A percentile compares a stretch with the other conserved stretches of the same genome.
Evolutionary conservation across 1,284 basidiomycete genomes (phyloP).

Genomic region (Bjerkandera adusta): DNA sequence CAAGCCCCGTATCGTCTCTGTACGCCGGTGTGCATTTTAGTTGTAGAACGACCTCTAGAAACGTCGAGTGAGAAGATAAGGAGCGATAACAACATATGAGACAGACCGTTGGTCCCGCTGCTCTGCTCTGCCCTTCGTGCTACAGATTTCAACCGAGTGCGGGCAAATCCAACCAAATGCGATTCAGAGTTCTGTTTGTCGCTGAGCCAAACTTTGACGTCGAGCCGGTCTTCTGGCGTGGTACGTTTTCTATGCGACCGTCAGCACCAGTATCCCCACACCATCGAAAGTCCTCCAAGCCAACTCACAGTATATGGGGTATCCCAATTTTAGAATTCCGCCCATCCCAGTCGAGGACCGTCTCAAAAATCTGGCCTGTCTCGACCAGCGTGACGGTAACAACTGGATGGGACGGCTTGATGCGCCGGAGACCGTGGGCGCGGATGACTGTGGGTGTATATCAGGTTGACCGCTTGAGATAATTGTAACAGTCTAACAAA

Average conservation of each 20-base stretch:
- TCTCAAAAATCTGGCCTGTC: slow-evolving; percentile 46
- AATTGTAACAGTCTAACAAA: too few species aligned
- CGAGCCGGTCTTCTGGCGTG: too few species aligned
- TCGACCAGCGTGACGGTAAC: slow-evolving; percentile 51
- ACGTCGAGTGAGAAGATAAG: not conserved
- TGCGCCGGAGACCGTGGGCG: too few species aligned
- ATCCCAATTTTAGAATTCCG: slow-evolving; percentile 65
- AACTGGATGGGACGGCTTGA: slow-evolving; percentile 55
- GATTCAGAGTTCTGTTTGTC: too few species aligned
- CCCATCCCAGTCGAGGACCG: slow-evolving; percentile 59
- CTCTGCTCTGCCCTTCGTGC: slow-evolving; percentile 4
- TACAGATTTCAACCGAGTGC: slow-evolving; percentile 14
- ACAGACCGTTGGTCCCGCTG: not conserved
- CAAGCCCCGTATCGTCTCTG: too few species aligned
- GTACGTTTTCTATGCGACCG: too few species aligned
- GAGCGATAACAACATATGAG: not conserved
- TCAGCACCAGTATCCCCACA: too few species aligned
- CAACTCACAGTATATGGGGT: slow-evolving; percentile 48
- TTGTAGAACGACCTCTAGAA: too few species aligned
- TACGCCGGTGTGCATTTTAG: too few species aligned
- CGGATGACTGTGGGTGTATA: too few species aligned
- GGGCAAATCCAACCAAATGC: slow-evolving; percentile 45
- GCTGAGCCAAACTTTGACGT: slow-evolving; percentile 55
- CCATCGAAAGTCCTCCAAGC: too few species aligned
- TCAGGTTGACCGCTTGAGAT: too few species aligned